Evolutionary conservation across 2,329 filamentous ascomycete genomes (phyloP), one percentile per base, ranked within the genome.

Genomic region (Diaporthe vaccinii): DNA sequence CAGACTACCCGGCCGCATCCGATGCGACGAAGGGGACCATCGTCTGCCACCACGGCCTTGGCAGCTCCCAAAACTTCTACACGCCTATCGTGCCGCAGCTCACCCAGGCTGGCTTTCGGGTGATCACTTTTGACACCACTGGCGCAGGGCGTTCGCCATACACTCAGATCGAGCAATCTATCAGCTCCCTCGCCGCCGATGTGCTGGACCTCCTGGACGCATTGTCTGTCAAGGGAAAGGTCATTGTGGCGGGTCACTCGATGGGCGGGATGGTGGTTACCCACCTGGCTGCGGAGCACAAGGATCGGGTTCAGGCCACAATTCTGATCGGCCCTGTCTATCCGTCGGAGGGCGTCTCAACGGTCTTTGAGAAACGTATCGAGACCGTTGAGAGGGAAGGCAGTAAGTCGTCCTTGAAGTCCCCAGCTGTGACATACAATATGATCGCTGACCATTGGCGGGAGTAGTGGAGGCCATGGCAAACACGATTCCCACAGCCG

Each of bases 251-350:
- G 1, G 93, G 93, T 0, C 92, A 94, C 79, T 93, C 91, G 0
- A 93, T 94, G 92, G 92, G 92, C 36, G 91, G 91, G 0, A 89
- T 93, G 7, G 87, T 93, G 1, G 92, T 89, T 1, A 89, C 88
- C 28, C 85, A 91, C 61, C 82, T 93, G 7, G 91, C 91, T 0
- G 85, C 88, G 0, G 78, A 78, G 51, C 76, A 87, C 6, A 84
- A 87, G 0, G 82, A 80, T 15, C 46, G 73, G 22, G 58, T 75
- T 15, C 58, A 72, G 36, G 73, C 73, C 31, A 85, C 91, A 7
- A 85, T 93, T 0, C 85, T 92, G n/a, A 87, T 94, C 75, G 92
- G 92, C 0, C 92, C 92, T 3, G 91, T 92, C 3, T 87, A 92
- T 79, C 92, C 92, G 4, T 87, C 82, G 25, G 79, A 85, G 2